Base-by-base conservation (phyloP, 2,329 filamentous ascomycete genomes). In the Penicillium psychrosexuale region DNA sequence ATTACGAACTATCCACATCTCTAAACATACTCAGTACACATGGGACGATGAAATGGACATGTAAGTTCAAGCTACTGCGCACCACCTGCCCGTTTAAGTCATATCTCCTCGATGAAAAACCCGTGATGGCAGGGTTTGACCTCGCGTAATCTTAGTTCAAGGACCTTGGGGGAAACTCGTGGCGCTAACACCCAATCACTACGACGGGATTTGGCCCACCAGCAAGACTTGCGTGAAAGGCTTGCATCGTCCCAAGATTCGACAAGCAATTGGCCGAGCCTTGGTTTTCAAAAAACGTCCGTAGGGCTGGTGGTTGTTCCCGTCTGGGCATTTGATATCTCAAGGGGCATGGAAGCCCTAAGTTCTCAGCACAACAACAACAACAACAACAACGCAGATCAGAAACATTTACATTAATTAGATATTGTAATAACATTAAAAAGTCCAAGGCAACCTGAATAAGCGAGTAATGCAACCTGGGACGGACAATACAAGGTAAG, bases 121-220 rank as follows among this genome's bases (percentile, higher is more conserved):
- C 13, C 27, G 8, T 19, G 19, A 17, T 47, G 31, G 13, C 47
- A 51, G 19, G 43, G 45, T 34, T 38, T 37, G 52, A 46, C 54
- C 56, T 54, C 51, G 38, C 36, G 40, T 40, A 24, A 40, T 40
- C 17, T 55, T 57, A 59, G 22, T 53, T 47, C 47, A 60, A 51
- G 62, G 59, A 64, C 62, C 62, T 63, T 64, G 62, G 61, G 50
- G 51, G 54, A 46, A 59, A 55, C 22, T 51, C 27, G 55, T 30
- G 37, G 27, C 27, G 27, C 11, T 22, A 15, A 39, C 7, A 45
- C 40, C 61, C 57, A 64, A 64, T 61, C 57, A 60, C 24, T 33
- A 24, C 1, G 12, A 22, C 15, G 7, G 13, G 15, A 17, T 4
- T 22, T 51, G 46, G 47, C 31, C 56, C 52, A 59, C 53, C 43